Conservation (phyloP, 179 eudicot genomes). For the Amaranthus tricolor region DNA sequence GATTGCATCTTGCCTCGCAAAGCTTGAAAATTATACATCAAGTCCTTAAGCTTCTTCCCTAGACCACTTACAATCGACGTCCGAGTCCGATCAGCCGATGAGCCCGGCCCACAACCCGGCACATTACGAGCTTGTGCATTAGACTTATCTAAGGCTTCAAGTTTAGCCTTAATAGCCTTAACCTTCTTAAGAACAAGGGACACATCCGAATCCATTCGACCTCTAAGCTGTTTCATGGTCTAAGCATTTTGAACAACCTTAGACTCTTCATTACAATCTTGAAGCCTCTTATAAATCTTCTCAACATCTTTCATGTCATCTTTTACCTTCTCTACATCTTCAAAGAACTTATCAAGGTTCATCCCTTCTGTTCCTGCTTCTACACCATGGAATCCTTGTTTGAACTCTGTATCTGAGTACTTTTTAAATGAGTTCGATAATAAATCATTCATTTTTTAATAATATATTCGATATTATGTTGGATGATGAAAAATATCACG, state of each 20-base stretch:
- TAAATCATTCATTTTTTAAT: constrained; percentile 67
- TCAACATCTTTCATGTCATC: constrained; percentile 73
- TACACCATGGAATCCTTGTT: constrained; percentile 38
- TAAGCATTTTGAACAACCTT: constrained; percentile 70
- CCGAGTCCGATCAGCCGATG: constrained; percentile 73
- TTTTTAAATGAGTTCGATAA: constrained; percentile 66
- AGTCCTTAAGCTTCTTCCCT: constrained; percentile 71
- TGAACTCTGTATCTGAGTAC: constrained; percentile 29
- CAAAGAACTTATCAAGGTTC: constrained; percentile 75
- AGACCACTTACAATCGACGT: constrained; percentile 68
- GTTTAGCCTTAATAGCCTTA: constrained; percentile 63
- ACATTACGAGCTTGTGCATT: constrained; percentile 54
- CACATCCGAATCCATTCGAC: constrained; percentile 68
- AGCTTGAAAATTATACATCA: constrained; percentile 82
- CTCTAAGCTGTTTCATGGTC: constrained; percentile 66
- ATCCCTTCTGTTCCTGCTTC: constrained; percentile 52
- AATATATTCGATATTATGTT: not conserved
- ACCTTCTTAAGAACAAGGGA: constrained; percentile 60
- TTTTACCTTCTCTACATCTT: constrained; percentile 71
- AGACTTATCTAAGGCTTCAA: constrained; percentile 69
- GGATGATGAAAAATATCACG: no score
- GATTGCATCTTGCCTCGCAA: constrained; percentile 59
- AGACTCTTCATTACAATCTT: constrained; percentile 61
- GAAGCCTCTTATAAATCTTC: constrained; percentile 52
- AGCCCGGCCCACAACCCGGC: constrained; percentile 77